These are phyloP conservation scores for Saccharomyces eubayanus DNA, from an alignment of 805 yeast genomes.

Conservation along the genomic window DNA sequence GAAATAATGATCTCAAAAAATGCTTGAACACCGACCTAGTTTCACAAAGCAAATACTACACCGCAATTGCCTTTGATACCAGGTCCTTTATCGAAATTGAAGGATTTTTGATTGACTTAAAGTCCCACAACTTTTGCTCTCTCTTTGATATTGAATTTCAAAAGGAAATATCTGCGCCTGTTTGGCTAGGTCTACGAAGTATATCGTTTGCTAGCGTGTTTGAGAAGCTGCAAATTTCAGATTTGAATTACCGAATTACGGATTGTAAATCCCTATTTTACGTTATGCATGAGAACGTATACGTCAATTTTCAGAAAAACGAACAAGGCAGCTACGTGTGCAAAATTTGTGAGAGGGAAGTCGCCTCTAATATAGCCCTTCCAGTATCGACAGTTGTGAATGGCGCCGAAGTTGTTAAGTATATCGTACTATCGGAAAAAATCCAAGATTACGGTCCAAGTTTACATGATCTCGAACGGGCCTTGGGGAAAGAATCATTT, in stretches of 20 bases:
- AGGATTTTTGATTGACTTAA: not conserved
- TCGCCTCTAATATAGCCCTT: not conserved
- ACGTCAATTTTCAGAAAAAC: not conserved
- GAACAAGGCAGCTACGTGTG: not conserved
- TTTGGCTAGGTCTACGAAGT: not conserved
- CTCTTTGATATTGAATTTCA: not conserved
- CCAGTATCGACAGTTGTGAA: not conserved
- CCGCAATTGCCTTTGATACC: not conserved
- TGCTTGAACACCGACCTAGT: not conserved
- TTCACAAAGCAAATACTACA: not conserved
- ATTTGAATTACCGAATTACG: not conserved
- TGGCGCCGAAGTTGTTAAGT: not conserved
- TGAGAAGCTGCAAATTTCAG: not conserved
- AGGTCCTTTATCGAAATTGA: not conserved
- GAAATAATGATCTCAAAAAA: not conserved
- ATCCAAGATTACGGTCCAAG: not conserved
- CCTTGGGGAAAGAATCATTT: not conserved
- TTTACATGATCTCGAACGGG: not conserved
- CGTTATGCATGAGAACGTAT: not conserved
- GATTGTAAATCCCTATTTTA: not conserved
- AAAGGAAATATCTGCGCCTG: not conserved
- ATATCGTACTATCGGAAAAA: not conserved
- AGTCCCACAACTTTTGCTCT: not conserved
- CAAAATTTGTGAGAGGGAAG: not conserved
- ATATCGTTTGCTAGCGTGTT: not conserved